Evolutionary conservation across 345 rosid genomes (phyloP), one percentile per base, ranked within the genome.

Genomic region (Bruguiera gymnorhiza): DNA sequence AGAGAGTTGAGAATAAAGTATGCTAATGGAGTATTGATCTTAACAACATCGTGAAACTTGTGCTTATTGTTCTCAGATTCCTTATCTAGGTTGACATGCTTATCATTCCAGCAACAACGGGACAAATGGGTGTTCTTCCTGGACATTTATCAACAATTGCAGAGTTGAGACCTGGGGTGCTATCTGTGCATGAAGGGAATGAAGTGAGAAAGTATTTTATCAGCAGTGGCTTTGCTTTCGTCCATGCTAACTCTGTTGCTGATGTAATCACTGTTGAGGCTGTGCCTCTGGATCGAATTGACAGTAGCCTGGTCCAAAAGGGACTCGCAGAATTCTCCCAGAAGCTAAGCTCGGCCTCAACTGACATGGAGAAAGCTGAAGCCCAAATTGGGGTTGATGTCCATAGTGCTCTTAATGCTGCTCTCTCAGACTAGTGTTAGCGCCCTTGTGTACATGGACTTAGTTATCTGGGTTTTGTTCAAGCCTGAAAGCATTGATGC

Each of bases 111-210:
- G 91, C 98, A 58, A 81, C 95, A 50, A 88, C 90, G 2, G 93
- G 95, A 60, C 95, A 92, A 57, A 90, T 92, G 92, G 96, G 96
- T 71, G 91, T 90, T 63, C 81, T 92, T 73, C 95, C 96, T 1
- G 95, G 93, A 75, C 95, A 88, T 37, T 91, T 86, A 23, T 83
- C 92, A 4, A 87, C 93, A 59, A 87, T 92, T 32, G 84, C 93
- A 30, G 98, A 92, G 85, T 77, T 90, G 60, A 89, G 90, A 71
- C 96, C 98, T 0, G 96, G 98, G 37, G 77, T 90, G 63, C 68
- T 90, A 76, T 87, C 95, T 0, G 96, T 92, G 53, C 96, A 88
- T 39, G 94, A 89, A 79, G 98, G 86, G 52, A 90, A 79, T 60
- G 88, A 88, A 43, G 68, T 70, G 30, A 84, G 78, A 39, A 92